Percentiles rank a stretch among this genome's conserved stretches.
phyloP scores from a whole-genome alignment of 345 rosid species.

The Dovyalis caffra region DNA sequence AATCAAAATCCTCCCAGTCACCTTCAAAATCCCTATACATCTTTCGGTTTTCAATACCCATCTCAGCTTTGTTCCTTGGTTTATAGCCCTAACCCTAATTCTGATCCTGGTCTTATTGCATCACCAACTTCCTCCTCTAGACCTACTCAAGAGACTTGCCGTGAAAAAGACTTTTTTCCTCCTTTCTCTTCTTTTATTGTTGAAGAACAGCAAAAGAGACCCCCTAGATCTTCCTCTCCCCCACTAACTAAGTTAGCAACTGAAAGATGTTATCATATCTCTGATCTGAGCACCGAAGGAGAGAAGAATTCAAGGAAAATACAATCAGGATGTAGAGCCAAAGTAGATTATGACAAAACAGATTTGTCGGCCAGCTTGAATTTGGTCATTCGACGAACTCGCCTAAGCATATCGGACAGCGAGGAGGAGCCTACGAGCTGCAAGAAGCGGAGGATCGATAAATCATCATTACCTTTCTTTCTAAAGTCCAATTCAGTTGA shows the following conservation, averaged over 20 bases:
- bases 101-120: constrained; percentile 28
- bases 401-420: constrained; percentile 29
- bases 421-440: constrained; percentile 22
- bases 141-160: constrained; percentile 22
- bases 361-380: constrained; percentile 66
- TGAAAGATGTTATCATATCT: constrained; percentile 21
- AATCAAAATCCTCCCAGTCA: constrained; percentile 21
- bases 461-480: constrained; percentile 44
- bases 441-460: constrained; percentile 54
- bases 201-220: constrained; percentile 25
- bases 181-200: constrained; percentile 35
- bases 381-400: constrained; percentile 44
- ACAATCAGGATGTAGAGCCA: constrained; percentile 30
- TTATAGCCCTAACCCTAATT: constrained; percentile 66
- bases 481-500: constrained; percentile 40
- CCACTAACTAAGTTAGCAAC: constrained; percentile 28
- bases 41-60: constrained; percentile 40
- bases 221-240: constrained; percentile 30
- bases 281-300: constrained; percentile 33
- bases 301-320: constrained; percentile 36
- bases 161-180: constrained; percentile 22
- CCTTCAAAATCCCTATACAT: constrained; percentile 19
- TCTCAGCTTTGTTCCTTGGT: constrained; percentile 47
- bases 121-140: constrained; percentile 47
- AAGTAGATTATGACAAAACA: constrained; percentile 39